A percentile compares a stretch with the other conserved stretches of the same genome.
These are phyloP conservation scores for Cucumis sativus DNA, from an alignment of 306 rosid genomes.

Conservation along the genomic window Cucumber_9930_V3 NC_026659.2:5213001-5213500, in stretches of 20 bases:
- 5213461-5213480: neutral
- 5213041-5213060: neutral
- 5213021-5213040: neutral
- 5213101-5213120: neutral
- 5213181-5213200: neutral
- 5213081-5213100: neutral
- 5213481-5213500: neutral
- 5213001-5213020: neutral
- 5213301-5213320: neutral
- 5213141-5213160: neutral
- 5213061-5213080: neutral
- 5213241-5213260: neutral
- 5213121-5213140: neutral
- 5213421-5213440: neutral
- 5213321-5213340: neutral
- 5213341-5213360: neutral
- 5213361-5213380: neutral
- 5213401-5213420: slow-evolving; percentile 5
- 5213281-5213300: neutral
- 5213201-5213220: neutral
- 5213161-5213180: neutral
- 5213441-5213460: neutral
- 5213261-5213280: neutral
- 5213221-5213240: neutral
- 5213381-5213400: neutral